Evolutionary conservation across 106 monocot species (phyloP), one percentile per base, ranked within the genome.

Genomic region (Agapanthus africanus): DNA sequence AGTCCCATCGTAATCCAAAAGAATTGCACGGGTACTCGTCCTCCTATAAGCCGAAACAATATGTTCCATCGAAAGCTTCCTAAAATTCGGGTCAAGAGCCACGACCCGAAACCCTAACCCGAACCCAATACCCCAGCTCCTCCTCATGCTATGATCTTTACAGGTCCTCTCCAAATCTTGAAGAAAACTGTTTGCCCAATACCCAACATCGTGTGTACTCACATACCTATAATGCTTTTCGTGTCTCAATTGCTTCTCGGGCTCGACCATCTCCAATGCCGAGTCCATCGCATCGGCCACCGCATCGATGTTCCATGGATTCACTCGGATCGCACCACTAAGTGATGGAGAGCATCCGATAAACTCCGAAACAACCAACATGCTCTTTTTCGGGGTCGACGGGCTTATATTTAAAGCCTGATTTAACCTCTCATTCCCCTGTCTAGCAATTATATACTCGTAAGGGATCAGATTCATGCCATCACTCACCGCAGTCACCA

Each of bases 381-480:
- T 80, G 68, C 85, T 85, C 80, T 78, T 90, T 74, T 85, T 90
- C 16, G 63, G 71, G 1, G 38, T 16, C 0, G 70, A 70, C 0
- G 65, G 68, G 41, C 69, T 46, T 23, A 79, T 47, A 25, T 79
- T 72, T 26, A 88, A 64, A 18, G 73, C 78, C 25, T 63, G n/a
- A 59, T 89, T 79, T 67, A 90, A 34, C 15, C 31, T 67, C 37
- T 78, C 80, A 44, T 90, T 90, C 51, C 89, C 85, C 25, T 90
- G 80, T 11, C 89, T 50, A 0, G 89, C 79, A 30, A 90, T 81
- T 13, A 90, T 65, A 39, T 90, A 90, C 56, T 85, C 85, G 52
- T 90, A 90, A 1, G 90, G 90, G 27, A 90, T 90, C 6, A 85
- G 74, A 78, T 90, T 90, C 90, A 90, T 90, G 6, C 90, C 90